Conservation (phyloP, 2,329 filamentous ascomycete genomes). For the Sordariomycetes sp. region DNA sequence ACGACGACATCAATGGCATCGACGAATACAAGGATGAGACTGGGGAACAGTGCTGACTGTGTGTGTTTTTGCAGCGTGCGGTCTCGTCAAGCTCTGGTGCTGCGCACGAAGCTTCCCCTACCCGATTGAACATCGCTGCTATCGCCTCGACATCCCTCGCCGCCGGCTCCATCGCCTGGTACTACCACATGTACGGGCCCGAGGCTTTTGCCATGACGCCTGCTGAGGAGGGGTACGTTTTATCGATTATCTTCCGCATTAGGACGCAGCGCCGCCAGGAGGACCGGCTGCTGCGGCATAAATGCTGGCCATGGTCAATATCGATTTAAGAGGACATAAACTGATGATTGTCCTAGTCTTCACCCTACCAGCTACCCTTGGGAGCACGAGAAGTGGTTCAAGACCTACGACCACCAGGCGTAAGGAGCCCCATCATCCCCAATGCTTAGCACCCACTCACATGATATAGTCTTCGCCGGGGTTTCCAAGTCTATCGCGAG, state of each 20-base stretch:
- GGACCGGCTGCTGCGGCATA: slow-evolving; percentile 21
- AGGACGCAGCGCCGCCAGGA: too few species aligned
- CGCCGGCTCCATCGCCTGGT: slow-evolving; percentile 88
- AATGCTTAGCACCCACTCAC: neutral
- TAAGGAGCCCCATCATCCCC: slow-evolving; percentile 42
- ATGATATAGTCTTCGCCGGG: slow-evolving; percentile 72
- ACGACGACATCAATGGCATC: slow-evolving; percentile 18
- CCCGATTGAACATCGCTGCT: slow-evolving; percentile 79
- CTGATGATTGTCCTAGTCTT: slow-evolving; percentile 51
- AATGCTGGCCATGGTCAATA: slow-evolving; percentile 10
- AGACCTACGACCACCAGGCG: slow-evolving; percentile 96
- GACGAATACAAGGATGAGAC: slow-evolving; percentile 8
- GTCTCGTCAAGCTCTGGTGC: slow-evolving; percentile 68
- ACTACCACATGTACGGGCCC: slow-evolving; percentile 91
- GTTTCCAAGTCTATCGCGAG: slow-evolving; percentile 98
- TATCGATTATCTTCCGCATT: too few species aligned
- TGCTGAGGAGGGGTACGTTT: slow-evolving; percentile 92
- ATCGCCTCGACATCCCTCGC: slow-evolving; percentile 79
- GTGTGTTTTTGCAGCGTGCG: slow-evolving; percentile 42
- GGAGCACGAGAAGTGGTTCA: slow-evolving; percentile 85
- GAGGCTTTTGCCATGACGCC: slow-evolving; percentile 83
- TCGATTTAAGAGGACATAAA: slow-evolving; percentile 8
- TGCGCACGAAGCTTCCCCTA: slow-evolving; percentile 59
- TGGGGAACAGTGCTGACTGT: slow-evolving; percentile 26
- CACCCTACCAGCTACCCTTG: slow-evolving; percentile 90